Conservation (phyloP, 2,329 filamentous ascomycete genomes). For the Mycocentrospora acerina region DNA sequence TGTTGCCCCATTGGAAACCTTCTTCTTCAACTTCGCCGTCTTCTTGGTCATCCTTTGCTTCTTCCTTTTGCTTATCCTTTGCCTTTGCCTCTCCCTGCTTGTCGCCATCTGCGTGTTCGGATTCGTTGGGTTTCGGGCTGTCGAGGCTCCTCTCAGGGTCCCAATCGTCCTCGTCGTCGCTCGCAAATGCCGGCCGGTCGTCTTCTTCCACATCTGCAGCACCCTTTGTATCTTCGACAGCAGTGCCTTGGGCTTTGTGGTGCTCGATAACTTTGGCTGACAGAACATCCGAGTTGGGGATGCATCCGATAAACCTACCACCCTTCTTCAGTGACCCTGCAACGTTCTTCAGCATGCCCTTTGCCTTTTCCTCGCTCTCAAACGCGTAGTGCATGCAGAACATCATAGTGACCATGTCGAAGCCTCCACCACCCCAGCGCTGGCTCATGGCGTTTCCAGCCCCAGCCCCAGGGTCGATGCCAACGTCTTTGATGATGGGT, state of each 20-base stretch:
- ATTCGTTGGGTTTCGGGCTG: slow-evolving; percentile 36
- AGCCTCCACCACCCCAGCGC: slow-evolving; percentile 71
- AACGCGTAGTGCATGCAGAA: slow-evolving; percentile 99
- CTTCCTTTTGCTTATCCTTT: slow-evolving; percentile 15
- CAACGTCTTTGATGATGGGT: slow-evolving; percentile 79
- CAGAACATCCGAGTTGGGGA: slow-evolving; percentile 94
- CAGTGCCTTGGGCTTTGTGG: slow-evolving; percentile 57
- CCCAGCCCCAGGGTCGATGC: slow-evolving; percentile 73
- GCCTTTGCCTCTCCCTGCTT: slow-evolving; percentile 24
- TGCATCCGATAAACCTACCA: slow-evolving; percentile 89
- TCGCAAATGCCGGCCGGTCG: slow-evolving; percentile 39
- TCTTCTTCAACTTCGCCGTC: slow-evolving; percentile 51
- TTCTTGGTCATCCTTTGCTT: slow-evolving; percentile 48
- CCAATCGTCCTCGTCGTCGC: slow-evolving; percentile 45
- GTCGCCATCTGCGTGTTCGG: slow-evolving; percentile 36
- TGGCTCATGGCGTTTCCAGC: slow-evolving; percentile 60
- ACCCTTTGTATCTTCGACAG: slow-evolving; percentile 40
- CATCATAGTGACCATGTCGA: slow-evolving; percentile 98
- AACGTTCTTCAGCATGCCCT: slow-evolving; percentile 91
- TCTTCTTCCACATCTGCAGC: slow-evolving; percentile 28
- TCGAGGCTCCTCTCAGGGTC: slow-evolving; percentile 50
- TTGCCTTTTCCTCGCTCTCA: slow-evolving; percentile 84
- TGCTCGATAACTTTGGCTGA: slow-evolving; percentile 75
- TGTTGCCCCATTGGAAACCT: slow-evolving; percentile 83
- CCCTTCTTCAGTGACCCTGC: slow-evolving; percentile 89